A percentile compares a stretch with the other conserved stretches of the same genome.
These are phyloP conservation scores for Colletotrichum tanaceti DNA, from an alignment of 2,329 filamentous ascomycete species.

Conservation along the genomic window DNA sequence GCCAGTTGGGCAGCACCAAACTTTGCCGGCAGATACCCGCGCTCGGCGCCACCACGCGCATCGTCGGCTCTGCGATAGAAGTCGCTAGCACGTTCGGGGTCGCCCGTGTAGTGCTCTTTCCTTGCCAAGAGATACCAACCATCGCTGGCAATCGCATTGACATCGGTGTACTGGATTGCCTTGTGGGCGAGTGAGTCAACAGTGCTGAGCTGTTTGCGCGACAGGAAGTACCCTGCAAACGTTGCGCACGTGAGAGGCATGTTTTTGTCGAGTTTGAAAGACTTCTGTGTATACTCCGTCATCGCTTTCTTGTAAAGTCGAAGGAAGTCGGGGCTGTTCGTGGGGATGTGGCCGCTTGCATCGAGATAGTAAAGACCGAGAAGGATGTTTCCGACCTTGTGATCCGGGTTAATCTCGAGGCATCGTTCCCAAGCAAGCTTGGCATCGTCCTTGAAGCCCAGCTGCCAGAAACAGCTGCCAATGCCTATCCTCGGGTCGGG, in stretches of 20 bases:
- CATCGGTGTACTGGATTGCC: slow-evolving; percentile 94
- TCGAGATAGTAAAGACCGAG: slow-evolving; percentile 92
- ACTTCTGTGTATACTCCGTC: slow-evolving; percentile 92
- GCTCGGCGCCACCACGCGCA: slow-evolving; percentile 89
- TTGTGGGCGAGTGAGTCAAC: slow-evolving; percentile 90
- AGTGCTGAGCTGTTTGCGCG: slow-evolving; percentile 81
- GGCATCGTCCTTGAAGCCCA: slow-evolving; percentile 94
- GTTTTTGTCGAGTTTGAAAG: slow-evolving; percentile 93
- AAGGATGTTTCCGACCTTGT: slow-evolving; percentile 90
- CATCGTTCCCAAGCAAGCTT: slow-evolving; percentile 90
- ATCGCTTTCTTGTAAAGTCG: slow-evolving; percentile 91
- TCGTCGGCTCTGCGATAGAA: slow-evolving; percentile 93
- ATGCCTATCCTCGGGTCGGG: slow-evolving; percentile 97
- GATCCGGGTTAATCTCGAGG: slow-evolving; percentile 82
- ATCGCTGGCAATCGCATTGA: slow-evolving; percentile 96
- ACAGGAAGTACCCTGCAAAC: slow-evolving; percentile 90
- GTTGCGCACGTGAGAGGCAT: slow-evolving; percentile 90
- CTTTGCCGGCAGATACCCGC: slow-evolving; percentile 92
- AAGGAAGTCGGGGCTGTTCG: slow-evolving; percentile 86
- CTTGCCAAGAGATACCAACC: slow-evolving; percentile 95
- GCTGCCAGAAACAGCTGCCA: slow-evolving; percentile 96
- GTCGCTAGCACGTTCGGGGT: slow-evolving; percentile 80
- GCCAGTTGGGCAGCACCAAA: slow-evolving; percentile 93
- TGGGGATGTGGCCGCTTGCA: slow-evolving; percentile 82
- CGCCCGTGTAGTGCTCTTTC: slow-evolving; percentile 87